A percentile compares a stretch with the other conserved stretches of the same genome.
phyloP scores from a whole-genome alignment of 805 yeast genomes.

The Jamesozyma piceae region DNA sequence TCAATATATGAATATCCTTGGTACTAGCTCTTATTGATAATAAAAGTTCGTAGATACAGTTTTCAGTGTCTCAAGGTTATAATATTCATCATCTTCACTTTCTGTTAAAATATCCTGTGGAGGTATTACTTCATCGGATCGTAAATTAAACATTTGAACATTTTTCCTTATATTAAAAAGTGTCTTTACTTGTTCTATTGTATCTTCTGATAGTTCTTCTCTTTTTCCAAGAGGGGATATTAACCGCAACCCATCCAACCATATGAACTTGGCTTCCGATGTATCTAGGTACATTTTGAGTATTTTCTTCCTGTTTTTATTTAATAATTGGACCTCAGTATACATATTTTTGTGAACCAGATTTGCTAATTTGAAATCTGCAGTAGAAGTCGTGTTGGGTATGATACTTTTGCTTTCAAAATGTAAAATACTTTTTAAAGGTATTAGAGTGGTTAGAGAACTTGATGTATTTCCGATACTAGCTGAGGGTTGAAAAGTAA shows the following conservation, averaged over 20 bases:
- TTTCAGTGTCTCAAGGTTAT: constrained; percentile 28
- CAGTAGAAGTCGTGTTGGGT: constrained; percentile 10
- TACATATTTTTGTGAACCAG: constrained; percentile 49
- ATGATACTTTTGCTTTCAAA: constrained; percentile 44
- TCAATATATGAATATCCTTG: not conserved
- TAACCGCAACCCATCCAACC: constrained; percentile 71
- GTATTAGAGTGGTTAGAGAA: constrained; percentile 34
- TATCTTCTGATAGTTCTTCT: constrained; percentile 33
- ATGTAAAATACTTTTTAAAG: constrained; percentile 41
- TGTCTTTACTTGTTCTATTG: constrained; percentile 36
- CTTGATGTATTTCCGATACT: not conserved
- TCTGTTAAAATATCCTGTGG: constrained; percentile 1
- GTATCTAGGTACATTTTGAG: constrained; percentile 64
- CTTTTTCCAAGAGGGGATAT: constrained; percentile 29
- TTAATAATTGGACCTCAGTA: constrained; percentile 46
- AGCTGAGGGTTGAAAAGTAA: constrained; percentile 4
- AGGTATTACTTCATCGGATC: constrained; percentile 17
- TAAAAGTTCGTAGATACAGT: constrained; percentile 12
- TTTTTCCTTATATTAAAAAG: constrained; percentile 39
- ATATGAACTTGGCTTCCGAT: constrained; percentile 53
- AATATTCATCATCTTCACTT: constrained; percentile 14
- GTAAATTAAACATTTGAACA: constrained; percentile 40
- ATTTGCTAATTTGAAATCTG: constrained; percentile 38
- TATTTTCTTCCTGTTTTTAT: constrained; percentile 34
- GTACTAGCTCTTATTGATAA: constrained; percentile 17